Conservation (phyloP, 768 basidiomycete genomes). For the Boletus subcaerulescens region DNA sequence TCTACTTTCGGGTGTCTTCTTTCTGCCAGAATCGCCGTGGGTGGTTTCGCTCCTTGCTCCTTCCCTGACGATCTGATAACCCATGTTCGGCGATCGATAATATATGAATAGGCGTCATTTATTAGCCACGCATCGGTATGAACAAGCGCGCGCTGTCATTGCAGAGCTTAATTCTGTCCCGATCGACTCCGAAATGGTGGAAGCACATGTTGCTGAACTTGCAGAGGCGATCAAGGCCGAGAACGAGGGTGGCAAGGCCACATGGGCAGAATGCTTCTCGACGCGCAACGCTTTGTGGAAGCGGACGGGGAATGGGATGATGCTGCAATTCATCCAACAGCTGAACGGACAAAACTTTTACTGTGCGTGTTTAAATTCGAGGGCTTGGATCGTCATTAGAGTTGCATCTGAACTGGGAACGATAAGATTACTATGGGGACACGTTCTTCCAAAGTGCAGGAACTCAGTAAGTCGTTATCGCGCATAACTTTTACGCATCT, state of each 20-base stretch:
- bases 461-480: conserved; percentile 42
- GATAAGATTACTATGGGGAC: conserved; percentile 16
- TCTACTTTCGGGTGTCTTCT: conserved; percentile 12
- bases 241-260: conserved; percentile 15
- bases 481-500: not conserved
- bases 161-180: conserved; percentile 14
- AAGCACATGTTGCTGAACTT: conserved; percentile 11
- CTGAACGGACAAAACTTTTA: conserved; percentile 18
- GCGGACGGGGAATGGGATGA: conserved; percentile 16
- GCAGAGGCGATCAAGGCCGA: conserved; percentile 15
- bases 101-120: conserved; percentile 9
- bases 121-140: not conserved
- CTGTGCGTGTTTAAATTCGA: conserved; percentile 2
- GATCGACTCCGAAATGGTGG: conserved; percentile 11
- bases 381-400: not conserved
- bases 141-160: conserved; percentile 13
- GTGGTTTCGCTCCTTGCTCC: not conserved
- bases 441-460: conserved; percentile 50
- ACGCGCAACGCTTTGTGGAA: conserved; percentile 17
- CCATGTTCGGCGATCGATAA: not conserved
- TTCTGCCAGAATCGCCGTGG: conserved; percentile 16
- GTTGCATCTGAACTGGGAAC: not conserved
- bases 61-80: not conserved
- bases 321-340: conserved; percentile 16
- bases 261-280: conserved; percentile 16